Conservation (phyloP, 306 rosid species). For the Cajanus cajan region DNA sequence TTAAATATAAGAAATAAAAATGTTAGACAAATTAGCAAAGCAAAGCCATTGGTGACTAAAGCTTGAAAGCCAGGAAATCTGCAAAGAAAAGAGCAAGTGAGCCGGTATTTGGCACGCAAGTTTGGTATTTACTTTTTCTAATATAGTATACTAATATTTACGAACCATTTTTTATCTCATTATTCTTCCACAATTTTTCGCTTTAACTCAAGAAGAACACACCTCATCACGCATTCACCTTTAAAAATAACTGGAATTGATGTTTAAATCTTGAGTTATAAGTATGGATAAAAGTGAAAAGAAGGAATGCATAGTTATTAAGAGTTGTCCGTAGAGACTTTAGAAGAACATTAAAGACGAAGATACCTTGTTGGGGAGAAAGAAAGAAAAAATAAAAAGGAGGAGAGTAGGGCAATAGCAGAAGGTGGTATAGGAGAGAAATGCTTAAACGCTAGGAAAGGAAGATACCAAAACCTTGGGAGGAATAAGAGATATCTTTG, state of each 20-base stretch:
- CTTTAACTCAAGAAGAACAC: background rate
- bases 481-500: constrained; percentile 36
- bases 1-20: background rate
- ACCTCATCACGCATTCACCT: background rate
- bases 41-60: background rate
- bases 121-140: constrained; percentile 55
- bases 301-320: too few relatives aligned
- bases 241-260: too few relatives aligned
- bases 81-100: background rate
- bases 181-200: background rate
- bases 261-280: too few relatives aligned
- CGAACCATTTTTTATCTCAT: background rate
- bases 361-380: constrained; percentile 33
- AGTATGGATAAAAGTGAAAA: too few relatives aligned
- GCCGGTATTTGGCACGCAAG: constrained; percentile 38
- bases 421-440: background rate
- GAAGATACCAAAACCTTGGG: constrained; percentile 95
- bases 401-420: background rate
- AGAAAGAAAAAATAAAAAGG: background rate
- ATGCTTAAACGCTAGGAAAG: constrained; percentile 63
- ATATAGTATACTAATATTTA: background rate
- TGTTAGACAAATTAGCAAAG: background rate
- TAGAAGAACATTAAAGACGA: background rate
- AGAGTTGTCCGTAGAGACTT: background rate
- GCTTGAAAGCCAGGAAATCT: constrained; percentile 24